Base-by-base conservation (phyloP, 352 stramenopile genomes). In the Phytophthora tentaculata region DNA sequence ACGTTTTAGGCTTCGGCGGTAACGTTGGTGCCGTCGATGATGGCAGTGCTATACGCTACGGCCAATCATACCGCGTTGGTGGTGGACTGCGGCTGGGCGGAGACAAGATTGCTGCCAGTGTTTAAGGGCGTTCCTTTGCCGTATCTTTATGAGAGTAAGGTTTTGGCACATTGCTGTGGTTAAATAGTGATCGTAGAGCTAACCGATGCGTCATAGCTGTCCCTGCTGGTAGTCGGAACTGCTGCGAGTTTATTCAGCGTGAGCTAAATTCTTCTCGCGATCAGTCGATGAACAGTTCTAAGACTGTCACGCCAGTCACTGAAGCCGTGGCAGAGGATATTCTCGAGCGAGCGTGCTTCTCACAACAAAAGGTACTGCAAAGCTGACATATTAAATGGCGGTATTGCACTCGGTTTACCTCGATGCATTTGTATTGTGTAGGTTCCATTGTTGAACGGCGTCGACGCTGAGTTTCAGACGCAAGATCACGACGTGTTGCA, bases 61-160 rank as follows among this genome's bases (percentile, higher is more conserved):
- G 68, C 76, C 50, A 84, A 91, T 52, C 81, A 92, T 63, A 92
- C 88, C 20, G 85, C 86, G 50, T 66, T 96, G 26, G 74, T 96
- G 26, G 70, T 96, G 5, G 88, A 96, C 64, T 93, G 83, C 53
- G 88, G 88, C 2, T 94, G 82, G 77, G 55, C 58, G 2, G 88
- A 96, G 69, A 92, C 85, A 20, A 76, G 86, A 9, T 28, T 96
- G 20, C 51, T 96, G 10, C 88, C 88, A 16, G 78, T 96, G 13
- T 95, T 86, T 58, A 93, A 96, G 60, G 86, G 86, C n/a, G 87
- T 93, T 32, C 85, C 88, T 37, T 60, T 96, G 51, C 79, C 81
- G 20, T 75, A 91, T 32, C 72, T 83, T 39, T 95, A 94, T 59
- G 74, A 75, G 14, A 87, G 85, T 94, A 0, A n/a, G 14, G 35